A percentile compares a stretch with the other conserved stretches of the same genome.
Conservation (phyloP, 1,284 basidiomycete species). For the Peniophora sp. region DNA sequence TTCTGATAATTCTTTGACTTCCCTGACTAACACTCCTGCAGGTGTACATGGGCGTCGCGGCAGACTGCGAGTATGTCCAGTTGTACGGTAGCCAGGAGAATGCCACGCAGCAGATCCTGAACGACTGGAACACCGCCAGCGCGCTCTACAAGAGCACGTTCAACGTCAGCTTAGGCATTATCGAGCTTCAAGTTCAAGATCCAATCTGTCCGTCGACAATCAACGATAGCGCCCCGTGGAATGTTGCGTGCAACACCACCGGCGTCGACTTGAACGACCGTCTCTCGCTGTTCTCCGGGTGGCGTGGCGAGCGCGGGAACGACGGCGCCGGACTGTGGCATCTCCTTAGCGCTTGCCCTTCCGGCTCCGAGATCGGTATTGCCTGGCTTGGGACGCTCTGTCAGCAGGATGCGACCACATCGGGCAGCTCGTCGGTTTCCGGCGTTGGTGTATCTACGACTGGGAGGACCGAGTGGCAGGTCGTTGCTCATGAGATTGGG, state of each 20-base stretch:
- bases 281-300: slow-evolving; percentile 75
- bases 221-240: slow-evolving; percentile 46
- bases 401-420: slow-evolving; percentile 43
- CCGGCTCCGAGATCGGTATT: slow-evolving; percentile 82
- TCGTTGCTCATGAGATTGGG: slow-evolving; percentile 84
- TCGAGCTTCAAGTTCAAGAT: slow-evolving; percentile 69
- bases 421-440: slow-evolving; percentile 49
- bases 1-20: slow-evolving; percentile 1
- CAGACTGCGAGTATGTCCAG: slow-evolving; percentile 76
- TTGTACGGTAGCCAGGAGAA: slow-evolving; percentile 54
- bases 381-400: slow-evolving; percentile 84
- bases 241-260: slow-evolving; percentile 38
- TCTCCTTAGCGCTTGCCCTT: slow-evolving; percentile 82
- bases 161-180: slow-evolving; percentile 81
- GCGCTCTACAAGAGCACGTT: slow-evolving; percentile 78
- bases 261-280: slow-evolving; percentile 57
- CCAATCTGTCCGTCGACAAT: slow-evolving; percentile 44
- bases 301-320: slow-evolving; percentile 68
- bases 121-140: slow-evolving; percentile 72
- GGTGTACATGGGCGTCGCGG: slow-evolving; percentile 81
- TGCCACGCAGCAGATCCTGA: slow-evolving; percentile 72
- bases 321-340: slow-evolving; percentile 85
- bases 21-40: slow-evolving; percentile 12
- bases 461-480: slow-evolving; percentile 70
- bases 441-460: slow-evolving; percentile 83